Evolutionary conservation across 495 filamentous ascomycete species (phyloP), one percentile per base, ranked within the genome.

Genomic region (Patellaria atrata): DNA sequence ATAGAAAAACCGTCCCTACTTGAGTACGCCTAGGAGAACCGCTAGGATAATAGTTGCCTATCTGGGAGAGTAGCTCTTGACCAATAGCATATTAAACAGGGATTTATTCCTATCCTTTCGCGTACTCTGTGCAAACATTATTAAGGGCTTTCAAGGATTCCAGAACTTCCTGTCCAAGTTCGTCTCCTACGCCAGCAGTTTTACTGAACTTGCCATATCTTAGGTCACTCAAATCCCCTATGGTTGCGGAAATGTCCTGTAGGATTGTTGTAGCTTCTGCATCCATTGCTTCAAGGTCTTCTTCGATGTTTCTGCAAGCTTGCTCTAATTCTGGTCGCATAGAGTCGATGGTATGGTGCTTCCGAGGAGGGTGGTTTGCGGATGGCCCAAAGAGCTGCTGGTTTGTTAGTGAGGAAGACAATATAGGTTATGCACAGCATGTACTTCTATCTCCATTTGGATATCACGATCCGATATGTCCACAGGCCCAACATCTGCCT

Each of bases 151-250:
- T 42, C 11, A 53, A 21, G 9, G 39, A 42, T 16, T 37, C 43
- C 17, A 53, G 28, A 6, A 63, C 57, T 28, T 79, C 78, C 15
- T 71, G 63, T 20, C 75, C 58, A 27, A 82, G 59, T 36, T 80
- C 70, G 12, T 70, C 67, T 16, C 64, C 58, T 3, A 71, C 58
- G 4, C 62, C 56, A 17, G 70, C 62, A 21, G 62, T 55, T 39
- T 75, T 79, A 38, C 67, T 62, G 41, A 84, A 65, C 34, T 74
- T 77, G 22, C 83, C 82, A 47, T 87, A 89, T 27, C 80, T 75
- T 18, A 91, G 65, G 50, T 89, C 82, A 50, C 82, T 87, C 59
- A 92, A 54, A 28, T 71, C 70, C 18, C 75, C 75, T 21, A 84
- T 68, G 1, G 67, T 75, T 21, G 64, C 59, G 37, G 65, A 64